Evolutionary conservation across 306 rosid genomes (phyloP), one percentile per base, ranked within the genome.

Genomic region (Senna siamea): DNA sequence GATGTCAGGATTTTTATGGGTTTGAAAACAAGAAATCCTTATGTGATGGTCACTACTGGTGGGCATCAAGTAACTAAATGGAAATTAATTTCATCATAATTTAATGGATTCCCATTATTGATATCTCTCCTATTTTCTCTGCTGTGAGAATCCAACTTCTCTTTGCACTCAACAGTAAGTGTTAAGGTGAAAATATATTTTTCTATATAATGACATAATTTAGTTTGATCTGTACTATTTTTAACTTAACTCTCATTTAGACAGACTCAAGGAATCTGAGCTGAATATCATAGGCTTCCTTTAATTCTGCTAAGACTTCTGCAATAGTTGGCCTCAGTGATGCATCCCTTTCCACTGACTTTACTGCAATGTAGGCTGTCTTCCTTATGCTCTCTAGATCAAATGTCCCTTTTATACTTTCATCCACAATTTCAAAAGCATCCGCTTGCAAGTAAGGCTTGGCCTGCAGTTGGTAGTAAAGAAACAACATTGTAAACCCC

Each of bases 371-470:
- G 5, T 44, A 23, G 10, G 97, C 86, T 76, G 90, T 88, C 67
- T 83, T 93, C 69, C 64, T 87, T 96, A 93, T 90, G 85, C 98
- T 93, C 43, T 82, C 82, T 8, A 73, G 75, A 77, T 89, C 94
- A 74, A 83, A 93, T 17, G 60, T 83, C 76, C 84, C 92, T 55
- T 72, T 73, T 55, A 93, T 64, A 75, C 83, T 86, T 17, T 86
- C 92, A 73, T 93, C 98, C 70, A 91, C 97, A 19, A 91, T 85
- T 82, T 93, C 94, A 47, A 69, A 89, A 53, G 91, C 96, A 38
- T 90, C 94, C n/a, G 97, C 98, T 72, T 93, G 98, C 52, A 93
- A 86, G 84, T 91, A 86, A 0, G 98, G 98, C 76, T 89, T 93
- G 68, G 98, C 98, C 98, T 93, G 89, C 83, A 79, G 7, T 72